These are phyloP conservation scores for Mortierella hygrophila DNA, from an alignment of 192 early-diverging fungal genomes.

Conservation along the genomic window DNA sequence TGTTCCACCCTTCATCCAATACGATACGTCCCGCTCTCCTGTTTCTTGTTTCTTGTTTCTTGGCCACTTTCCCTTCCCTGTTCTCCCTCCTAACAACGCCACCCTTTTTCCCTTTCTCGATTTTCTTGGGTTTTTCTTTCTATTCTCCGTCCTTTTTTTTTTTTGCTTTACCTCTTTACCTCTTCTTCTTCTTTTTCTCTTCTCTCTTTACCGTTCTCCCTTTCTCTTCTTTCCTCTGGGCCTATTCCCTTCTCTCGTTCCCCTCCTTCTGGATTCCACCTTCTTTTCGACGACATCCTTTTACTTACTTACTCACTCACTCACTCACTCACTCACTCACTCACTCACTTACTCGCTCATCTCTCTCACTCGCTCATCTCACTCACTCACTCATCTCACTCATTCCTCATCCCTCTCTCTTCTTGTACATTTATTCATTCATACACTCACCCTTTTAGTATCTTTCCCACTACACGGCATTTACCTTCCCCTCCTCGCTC, in stretches of 20 bases:
- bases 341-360: too few species aligned
- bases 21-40: conserved; percentile 2
- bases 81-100: background rate
- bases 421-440: too few species aligned
- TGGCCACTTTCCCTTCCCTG: background rate
- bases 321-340: too few species aligned
- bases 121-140: background rate
- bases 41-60: background rate
- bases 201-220: background rate
- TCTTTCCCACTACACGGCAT: too few species aligned
- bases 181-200: background rate
- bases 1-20: background rate
- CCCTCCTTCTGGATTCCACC: background rate
- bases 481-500: background rate
- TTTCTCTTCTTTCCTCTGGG: background rate
- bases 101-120: background rate
- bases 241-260: background rate
- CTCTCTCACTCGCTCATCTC: too few species aligned
- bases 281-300: background rate
- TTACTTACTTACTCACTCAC: background rate
- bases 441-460: too few species aligned
- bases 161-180: background rate
- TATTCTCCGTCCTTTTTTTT: background rate
- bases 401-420: too few species aligned
- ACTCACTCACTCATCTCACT: too few species aligned